Conservation (phyloP, 2,329 filamentous ascomycete genomes). For the Fusarium agapanthi region DNA sequence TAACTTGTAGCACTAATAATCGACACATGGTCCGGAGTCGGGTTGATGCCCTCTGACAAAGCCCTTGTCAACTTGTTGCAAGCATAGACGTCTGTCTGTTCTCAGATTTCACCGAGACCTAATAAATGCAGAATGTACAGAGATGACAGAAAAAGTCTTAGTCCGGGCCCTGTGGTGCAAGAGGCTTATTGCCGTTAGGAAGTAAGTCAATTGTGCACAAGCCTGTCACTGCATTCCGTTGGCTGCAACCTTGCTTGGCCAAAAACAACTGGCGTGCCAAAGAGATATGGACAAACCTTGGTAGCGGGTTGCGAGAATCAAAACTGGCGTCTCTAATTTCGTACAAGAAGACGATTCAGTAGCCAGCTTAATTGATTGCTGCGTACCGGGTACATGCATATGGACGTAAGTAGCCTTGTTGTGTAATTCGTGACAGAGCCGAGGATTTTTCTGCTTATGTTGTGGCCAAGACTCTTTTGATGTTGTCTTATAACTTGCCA, state of each 20-base stretch:
- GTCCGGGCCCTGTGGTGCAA: conserved; percentile 17
- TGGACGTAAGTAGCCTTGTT: conserved; percentile 5
- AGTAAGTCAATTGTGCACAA: conserved; percentile 27
- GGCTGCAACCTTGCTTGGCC: conserved; percentile 26
- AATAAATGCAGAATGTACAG: neutral
- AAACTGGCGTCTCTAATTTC: conserved; percentile 17
- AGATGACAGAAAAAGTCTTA: neutral
- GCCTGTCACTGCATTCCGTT: conserved; percentile 29
- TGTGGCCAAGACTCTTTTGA: conserved; percentile 3
- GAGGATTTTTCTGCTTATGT: conserved; percentile 5
- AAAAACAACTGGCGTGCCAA: conserved; percentile 26
- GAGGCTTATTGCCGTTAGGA: conserved; percentile 35
- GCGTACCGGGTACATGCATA: conserved; percentile 11
- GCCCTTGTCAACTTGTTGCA: conserved; percentile 20
- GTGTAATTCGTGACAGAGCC: conserved; percentile 1
- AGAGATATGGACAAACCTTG: conserved; percentile 20
- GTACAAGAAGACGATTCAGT: conserved; percentile 28
- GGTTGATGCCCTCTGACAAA: conserved; percentile 15
- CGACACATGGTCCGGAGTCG: conserved; percentile 31
- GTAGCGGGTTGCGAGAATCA: conserved; percentile 10
- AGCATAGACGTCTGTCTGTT: conserved; percentile 15
- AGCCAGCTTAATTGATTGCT: conserved; percentile 23
- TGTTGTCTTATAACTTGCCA: conserved; percentile 8
- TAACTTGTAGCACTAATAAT: conserved; percentile 31
- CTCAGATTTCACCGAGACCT: conserved; percentile 28